Conservation (phyloP, 208 protist species). For the Trypanosoma conorhini region DNA sequence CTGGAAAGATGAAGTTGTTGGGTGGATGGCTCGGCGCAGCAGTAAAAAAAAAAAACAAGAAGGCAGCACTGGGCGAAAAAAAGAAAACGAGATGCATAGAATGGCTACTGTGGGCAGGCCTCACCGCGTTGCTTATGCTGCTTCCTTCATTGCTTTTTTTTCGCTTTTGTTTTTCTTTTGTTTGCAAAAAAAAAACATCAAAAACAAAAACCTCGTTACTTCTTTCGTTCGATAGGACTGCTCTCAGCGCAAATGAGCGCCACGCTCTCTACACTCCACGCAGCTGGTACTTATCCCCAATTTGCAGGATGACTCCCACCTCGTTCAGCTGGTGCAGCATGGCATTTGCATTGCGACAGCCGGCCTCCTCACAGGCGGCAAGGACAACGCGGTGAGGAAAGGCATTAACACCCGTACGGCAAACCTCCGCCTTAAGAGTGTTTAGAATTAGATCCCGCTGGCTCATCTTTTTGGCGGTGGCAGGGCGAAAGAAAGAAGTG, state of each 20-base stretch:
- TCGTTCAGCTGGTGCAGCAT: constrained; percentile 88
- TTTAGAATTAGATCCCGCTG: constrained; percentile 69
- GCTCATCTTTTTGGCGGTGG: constrained; percentile 38
- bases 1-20: not conserved
- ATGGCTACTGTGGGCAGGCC: too few relatives aligned
- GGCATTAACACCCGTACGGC: constrained; percentile 48
- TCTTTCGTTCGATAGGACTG: too few relatives aligned
- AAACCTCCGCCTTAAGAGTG: constrained; percentile 59
- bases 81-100: too few relatives aligned
- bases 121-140: too few relatives aligned
- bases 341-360: constrained; percentile 62
- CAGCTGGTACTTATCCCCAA: constrained; percentile 68
- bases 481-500: not conserved
- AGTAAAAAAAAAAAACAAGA: not conserved
- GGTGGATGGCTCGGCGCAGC: not conserved
- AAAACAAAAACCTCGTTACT: too few relatives aligned
- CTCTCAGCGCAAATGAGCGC: too few relatives aligned
- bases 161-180: not conserved
- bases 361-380: constrained; percentile 64
- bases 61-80: too few relatives aligned
- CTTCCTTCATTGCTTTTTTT: too few relatives aligned
- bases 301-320: constrained; percentile 71
- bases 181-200: constrained; percentile 23
- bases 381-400: constrained; percentile 61
- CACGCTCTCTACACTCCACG: constrained; percentile 34